Evolutionary conservation across 1,284 basidiomycete species (phyloP).

Genomic region (Cystobasidiaceae sp.): DNA sequence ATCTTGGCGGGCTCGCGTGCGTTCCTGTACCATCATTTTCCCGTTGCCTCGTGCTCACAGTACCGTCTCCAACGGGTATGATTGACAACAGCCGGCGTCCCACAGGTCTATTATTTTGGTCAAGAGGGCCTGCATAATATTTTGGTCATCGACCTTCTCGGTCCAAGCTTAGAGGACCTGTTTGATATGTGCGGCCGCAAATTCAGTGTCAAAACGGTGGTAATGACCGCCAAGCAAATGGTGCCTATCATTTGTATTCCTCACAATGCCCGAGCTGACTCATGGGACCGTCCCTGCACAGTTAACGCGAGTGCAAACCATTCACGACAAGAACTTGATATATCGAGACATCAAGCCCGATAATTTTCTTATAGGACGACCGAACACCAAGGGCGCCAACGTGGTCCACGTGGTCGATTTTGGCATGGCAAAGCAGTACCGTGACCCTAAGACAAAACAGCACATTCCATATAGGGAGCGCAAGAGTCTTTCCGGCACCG

Average conservation of each 20-base stretch:
- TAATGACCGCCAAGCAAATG: constrained; percentile 96
- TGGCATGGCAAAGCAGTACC: constrained; percentile 97
- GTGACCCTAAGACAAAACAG: constrained; percentile 93
- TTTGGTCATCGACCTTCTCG: constrained; percentile 89
- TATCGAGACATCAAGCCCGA: constrained; percentile 98
- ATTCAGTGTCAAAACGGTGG: constrained; percentile 90
- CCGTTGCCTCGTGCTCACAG: not conserved
- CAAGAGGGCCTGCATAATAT: constrained; percentile 97
- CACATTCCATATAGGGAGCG: constrained; percentile 95
- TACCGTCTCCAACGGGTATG: not conserved
- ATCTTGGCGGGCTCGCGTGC: constrained; percentile 84
- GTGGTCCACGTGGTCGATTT: constrained; percentile 85
- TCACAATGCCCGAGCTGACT: too few species aligned
- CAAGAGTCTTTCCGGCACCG: constrained; percentile 82
- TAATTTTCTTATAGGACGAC: constrained; percentile 89
- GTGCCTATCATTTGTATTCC: constrained; percentile 49
- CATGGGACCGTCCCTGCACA: too few species aligned
- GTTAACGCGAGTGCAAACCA: constrained; percentile 84
- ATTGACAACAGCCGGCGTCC: constrained; percentile 67
- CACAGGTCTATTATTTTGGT: constrained; percentile 95
- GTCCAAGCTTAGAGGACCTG: constrained; percentile 85
- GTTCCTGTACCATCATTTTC: constrained; percentile 48
- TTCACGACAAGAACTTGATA: constrained; percentile 95
- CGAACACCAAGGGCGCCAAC: constrained; percentile 78
- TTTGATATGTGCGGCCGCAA: constrained; percentile 96